Conservation (phyloP, 805 yeast species). For the Hanseniaspora valbyensis region DNA sequence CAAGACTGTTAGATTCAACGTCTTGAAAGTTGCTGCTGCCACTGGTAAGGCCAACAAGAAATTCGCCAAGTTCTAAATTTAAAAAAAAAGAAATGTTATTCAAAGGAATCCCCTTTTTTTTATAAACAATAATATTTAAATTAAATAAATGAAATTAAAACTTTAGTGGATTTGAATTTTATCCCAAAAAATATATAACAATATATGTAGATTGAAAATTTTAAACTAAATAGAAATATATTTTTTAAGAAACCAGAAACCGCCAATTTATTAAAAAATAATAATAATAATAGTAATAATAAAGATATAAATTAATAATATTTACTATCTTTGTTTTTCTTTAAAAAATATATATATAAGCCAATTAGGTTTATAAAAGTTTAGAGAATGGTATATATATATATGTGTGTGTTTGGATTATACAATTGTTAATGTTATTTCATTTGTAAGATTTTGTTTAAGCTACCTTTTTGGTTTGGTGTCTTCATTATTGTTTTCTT, state of each 20-base stretch:
- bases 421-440: too few species aligned
- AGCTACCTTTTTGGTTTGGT: too few species aligned
- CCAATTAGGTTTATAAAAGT: too few species aligned
- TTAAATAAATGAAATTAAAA: not conserved
- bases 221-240: not conserved
- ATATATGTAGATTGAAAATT: constrained; percentile 2
- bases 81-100: constrained; percentile 15
- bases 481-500: too few species aligned
- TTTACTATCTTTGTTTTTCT: too few species aligned
- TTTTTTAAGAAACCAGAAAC: not conserved
- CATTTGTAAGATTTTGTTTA: too few species aligned
- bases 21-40: constrained; percentile 85
- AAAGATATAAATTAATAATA: too few species aligned
- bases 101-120: not conserved
- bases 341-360: too few species aligned
- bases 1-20: constrained; percentile 99
- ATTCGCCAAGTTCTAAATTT: constrained; percentile 96
- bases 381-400: too few species aligned
- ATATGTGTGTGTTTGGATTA: too few species aligned
- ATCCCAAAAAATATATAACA: not conserved
- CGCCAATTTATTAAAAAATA: too few species aligned
- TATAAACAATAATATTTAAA: not conserved
- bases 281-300: too few species aligned
- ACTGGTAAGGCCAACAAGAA: constrained; percentile 82
- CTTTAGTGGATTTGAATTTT: not conserved